Base-by-base conservation (phyloP, 768 basidiomycete genomes). In the Auricularia heimuer region DNA sequence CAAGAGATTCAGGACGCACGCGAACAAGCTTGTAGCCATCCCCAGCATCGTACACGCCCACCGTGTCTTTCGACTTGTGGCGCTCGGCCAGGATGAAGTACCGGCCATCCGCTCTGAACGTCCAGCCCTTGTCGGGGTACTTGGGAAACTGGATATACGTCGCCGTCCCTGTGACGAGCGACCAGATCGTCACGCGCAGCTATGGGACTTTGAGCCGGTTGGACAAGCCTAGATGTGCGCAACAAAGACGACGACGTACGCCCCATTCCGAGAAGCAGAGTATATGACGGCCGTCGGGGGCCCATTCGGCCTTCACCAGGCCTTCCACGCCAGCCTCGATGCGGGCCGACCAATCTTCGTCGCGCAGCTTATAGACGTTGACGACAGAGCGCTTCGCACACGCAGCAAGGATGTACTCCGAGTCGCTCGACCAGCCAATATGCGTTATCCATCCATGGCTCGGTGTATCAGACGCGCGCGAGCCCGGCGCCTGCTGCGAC, bases 181-280 rank as follows among this genome's bases (percentile, higher is more conserved):
- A 93, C 89, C 94, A 94, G 54, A 95, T 78, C 1, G 92, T 90
- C 11, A 96, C 83, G 63, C 93, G 82, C 54, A 96, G 81, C 94
- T 97, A 70, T 2, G 8, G 24, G 29, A 6, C 47, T 51, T 42
- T 45, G 36, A 54, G 35, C 69, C 62, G 21, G 7, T 16, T 65
- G 33, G 18, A 47, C 34, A 51, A 66, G 47, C 47, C 67, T 62
- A 63, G 58, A 63, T 18, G 11, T 8, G 6, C 47, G 47, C 47
- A 51, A 64, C 42, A 42, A 63, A 45, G 45, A 16, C 60, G 21
- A 65, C 33, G 24, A 83, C 94, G 79, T 77, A 95, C 94, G 70
- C 90, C 92, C 89, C 92, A 92, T 69, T 94, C 90, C 3, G 92
- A 94, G 75, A 94, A 98, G 71, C 91, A 95, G 36, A 97, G 76